These are phyloP conservation scores for Annona squamosa DNA, from an alignment of 164 flowering plant genomes.

Conservation along the genomic window DNA sequence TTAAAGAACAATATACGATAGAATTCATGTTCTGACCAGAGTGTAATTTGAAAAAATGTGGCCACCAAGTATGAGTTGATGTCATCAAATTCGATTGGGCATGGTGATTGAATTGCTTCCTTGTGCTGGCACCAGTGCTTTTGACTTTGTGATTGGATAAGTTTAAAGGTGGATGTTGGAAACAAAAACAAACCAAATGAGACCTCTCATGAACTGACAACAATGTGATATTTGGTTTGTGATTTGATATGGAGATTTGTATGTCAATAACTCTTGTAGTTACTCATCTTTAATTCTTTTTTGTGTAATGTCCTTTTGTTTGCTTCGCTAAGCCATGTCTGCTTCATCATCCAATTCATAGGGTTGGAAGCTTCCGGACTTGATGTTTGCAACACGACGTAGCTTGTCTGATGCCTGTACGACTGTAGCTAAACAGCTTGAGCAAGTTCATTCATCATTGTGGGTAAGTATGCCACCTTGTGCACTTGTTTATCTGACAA, in stretches of 20 bases:
- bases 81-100: too few relatives aligned
- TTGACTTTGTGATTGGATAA: background rate
- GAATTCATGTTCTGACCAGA: too few relatives aligned
- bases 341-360: constrained; percentile 21
- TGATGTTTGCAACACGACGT: constrained; percentile 88
- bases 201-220: background rate
- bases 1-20: too few relatives aligned
- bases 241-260: background rate
- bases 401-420: constrained; percentile 68
- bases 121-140: background rate
- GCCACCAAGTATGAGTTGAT: too few relatives aligned
- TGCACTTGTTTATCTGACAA: background rate
- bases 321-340: background rate
- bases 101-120: background rate
- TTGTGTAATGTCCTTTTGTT: background rate
- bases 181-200: background rate
- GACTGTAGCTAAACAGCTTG: constrained; percentile 62
- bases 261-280: background rate
- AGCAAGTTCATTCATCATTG: constrained; percentile 61
- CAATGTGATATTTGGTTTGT: background rate
- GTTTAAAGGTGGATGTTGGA: background rate
- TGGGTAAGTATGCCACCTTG: constrained; percentile 36
- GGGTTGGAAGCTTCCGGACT: constrained; percentile 95
- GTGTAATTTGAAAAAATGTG: too few relatives aligned
- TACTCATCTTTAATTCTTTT: background rate